Evolutionary conservation across 2,329 filamentous ascomycete genomes (phyloP).

Genomic region (Fusarium denticulatum): DNA sequence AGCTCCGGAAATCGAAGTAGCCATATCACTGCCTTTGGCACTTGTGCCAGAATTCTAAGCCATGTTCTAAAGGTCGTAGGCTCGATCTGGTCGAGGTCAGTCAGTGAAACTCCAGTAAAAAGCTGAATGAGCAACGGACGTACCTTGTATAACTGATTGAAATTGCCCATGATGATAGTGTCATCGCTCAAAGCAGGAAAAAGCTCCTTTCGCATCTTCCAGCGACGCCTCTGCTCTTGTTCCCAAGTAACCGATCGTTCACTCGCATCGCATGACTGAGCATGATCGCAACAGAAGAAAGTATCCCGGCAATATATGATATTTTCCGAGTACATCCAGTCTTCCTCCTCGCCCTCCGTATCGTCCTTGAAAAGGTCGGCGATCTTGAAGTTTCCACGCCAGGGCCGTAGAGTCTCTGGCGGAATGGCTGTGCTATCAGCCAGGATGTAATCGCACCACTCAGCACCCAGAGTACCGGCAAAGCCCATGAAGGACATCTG

Average conservation of each 20-base stretch:
- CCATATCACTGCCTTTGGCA: constrained; percentile 93
- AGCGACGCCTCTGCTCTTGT: constrained; percentile 82
- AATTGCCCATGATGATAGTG: constrained; percentile 92
- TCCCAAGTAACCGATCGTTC: constrained; percentile 80
- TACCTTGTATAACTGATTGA: constrained; percentile 99
- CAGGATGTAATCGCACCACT: constrained; percentile 98
- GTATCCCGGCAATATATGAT: constrained; percentile 94
- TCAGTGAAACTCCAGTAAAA: neutral
- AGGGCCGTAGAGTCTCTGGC: constrained; percentile 80
- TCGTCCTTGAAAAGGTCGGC: constrained; percentile 75
- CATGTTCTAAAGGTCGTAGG: constrained; percentile 95
- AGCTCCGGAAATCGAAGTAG: constrained; percentile 95
- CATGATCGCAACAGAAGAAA: constrained; percentile 98
- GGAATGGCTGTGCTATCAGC: constrained; percentile 91
- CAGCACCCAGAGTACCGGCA: constrained; percentile 91
- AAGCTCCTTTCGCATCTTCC: constrained; percentile 92
- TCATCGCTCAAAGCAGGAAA: constrained; percentile 87
- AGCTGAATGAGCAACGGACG: constrained; percentile 30
- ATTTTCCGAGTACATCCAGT: constrained; percentile 97
- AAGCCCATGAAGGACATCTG: constrained; percentile 99
- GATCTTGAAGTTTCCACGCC: constrained; percentile 77
- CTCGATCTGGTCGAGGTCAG: constrained; percentile 75
- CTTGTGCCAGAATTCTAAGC: constrained; percentile 86
- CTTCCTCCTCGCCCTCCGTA: constrained; percentile 73
- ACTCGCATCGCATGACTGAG: constrained; percentile 82